Base-by-base conservation (phyloP, 352 stramenopile genomes). In the Pythium biforme region DNA sequence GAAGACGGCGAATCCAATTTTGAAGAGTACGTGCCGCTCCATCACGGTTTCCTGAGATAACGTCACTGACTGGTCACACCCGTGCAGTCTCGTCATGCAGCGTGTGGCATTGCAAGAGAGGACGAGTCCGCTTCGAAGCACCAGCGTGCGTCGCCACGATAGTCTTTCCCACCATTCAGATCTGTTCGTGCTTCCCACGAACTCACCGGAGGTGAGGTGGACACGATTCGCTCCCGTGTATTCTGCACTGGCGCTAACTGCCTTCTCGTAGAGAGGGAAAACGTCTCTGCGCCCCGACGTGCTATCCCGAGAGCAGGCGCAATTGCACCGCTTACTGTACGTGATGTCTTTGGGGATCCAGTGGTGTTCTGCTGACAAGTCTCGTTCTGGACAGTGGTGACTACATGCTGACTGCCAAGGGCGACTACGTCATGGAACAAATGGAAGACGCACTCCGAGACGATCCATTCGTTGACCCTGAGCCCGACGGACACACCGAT, bases 391-490 rank as follows among this genome's bases (percentile, higher is more conserved):
- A 7, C 55, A 86, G 77, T 10, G 72, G 72, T 43, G 74, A 87
- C 61, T 73, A 73, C 50, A 85, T 87, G 69, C 67, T 85, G n/a
- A 62, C 71, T 10, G 60, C 62, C 15, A 72, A 72, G 14, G 75
- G 75, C 9, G 74, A 87, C 27, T 49, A 29, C 10, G 75, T 85
- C 61, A 80, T 85, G 69, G 34, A 72, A 51, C 72, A 77, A 58
- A 84, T 83, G 74, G 77, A 83, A 56, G 69, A 73, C 8, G 40
- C 81, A 7, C 12, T 48, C 0, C n/a, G 19, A 17, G 45, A 65
- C 19, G 26, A 59, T 12, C 17, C 0, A 54, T 23, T 9, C n/a
- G 4, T 1, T 41, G 31, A 31, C n/a, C 5, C n/a, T 20, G 9
- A 45, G 0, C 3, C 9, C 2, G 37, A 37, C 1, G 6, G 6